A percentile compares a stretch with the other conserved stretches of the same genome.
phyloP scores from a whole-genome alignment of 306 rosid species.

The Medicago truncatula region DNA sequence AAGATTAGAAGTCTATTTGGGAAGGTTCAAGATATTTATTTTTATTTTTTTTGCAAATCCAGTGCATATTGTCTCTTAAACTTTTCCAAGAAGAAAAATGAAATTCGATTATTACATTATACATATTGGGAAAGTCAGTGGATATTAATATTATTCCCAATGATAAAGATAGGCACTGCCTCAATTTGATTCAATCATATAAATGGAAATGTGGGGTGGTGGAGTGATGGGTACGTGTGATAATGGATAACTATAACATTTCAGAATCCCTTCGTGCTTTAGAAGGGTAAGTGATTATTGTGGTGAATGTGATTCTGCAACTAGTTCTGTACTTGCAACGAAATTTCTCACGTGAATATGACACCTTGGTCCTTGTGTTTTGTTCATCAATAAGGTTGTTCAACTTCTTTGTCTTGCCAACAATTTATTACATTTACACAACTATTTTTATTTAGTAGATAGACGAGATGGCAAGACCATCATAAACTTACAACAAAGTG shows the following conservation, averaged over 20 bases:
- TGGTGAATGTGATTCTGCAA: constrained; percentile 19
- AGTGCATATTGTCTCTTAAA: too few species aligned
- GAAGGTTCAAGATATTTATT: too few species aligned
- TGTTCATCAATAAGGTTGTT: not conserved
- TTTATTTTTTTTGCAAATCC: too few species aligned
- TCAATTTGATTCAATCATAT: not conserved
- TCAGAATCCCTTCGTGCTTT: not conserved
- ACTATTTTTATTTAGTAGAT: too few species aligned
- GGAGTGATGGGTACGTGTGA: constrained; percentile 18
- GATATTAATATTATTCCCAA: not conserved
- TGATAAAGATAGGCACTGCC: constrained; percentile 8
- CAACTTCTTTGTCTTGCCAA: not conserved
- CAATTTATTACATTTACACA: too few species aligned
- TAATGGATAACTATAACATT: not conserved
- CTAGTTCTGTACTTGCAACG: not conserved
- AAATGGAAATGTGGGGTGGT: not conserved
- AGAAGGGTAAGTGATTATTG: not conserved
- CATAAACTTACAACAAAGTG: too few species aligned
- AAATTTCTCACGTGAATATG: constrained; percentile 14
- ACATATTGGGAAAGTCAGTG: not conserved
- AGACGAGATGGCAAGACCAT: too few species aligned
- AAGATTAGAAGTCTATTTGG: too few species aligned
- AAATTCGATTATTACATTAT: not conserved
- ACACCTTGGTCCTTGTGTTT: not conserved
- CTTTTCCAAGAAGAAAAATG: too few species aligned